Base-by-base conservation (phyloP, 139 green algal species). In the Tetradesmus lagerheimii region DNA sequence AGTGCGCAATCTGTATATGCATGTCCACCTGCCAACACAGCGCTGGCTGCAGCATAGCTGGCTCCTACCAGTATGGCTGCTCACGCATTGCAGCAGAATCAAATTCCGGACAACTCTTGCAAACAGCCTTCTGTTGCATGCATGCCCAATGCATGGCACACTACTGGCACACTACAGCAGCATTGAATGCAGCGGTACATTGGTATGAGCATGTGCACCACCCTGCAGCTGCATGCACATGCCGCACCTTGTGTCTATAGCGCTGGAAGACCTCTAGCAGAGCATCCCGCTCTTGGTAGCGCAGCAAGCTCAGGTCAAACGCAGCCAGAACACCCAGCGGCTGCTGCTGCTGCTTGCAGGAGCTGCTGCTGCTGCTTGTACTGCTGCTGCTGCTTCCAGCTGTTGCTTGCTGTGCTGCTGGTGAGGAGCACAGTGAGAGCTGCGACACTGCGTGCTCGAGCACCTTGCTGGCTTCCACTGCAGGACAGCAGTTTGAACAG, bases 211-310 rank as follows among this genome's bases (percentile, higher is more conserved):
- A 88, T 34, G n/a, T n/a, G n/a, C n/a, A n/a, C 31, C 75, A 16
- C 38, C 18, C 35, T 31, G 39, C 77, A 83, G 11, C 71, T 79
- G 71, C 71, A 9, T 37, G 71, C n/a, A 74, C 47, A 4, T n/a
- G 39, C 18, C n/a, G 0, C 35, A 66, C 90, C 85, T 88, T 90
- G 29, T 35, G 34, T 50, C 85, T 85, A 81, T 91, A 94, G 20
- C 50, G 41, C 62, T 91, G 90, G 23, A 95, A 67, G 27, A 74
- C 81, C 39, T 93, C 93, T 16, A 94, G 23, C 83, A 94, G 34
- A 12, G 76, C 83, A 66, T 95, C 93, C 82, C 94, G 37, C 83
- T 90, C 76, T 79, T 91, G 78, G 57, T 87, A 87, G 1, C 35
- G 34, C 78, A 91, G 43, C 78, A 83, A 23, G 31, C 57, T 75